Base-by-base conservation (phyloP, 2,329 filamentous ascomycete genomes). In the Penicillium sp. region DNA sequence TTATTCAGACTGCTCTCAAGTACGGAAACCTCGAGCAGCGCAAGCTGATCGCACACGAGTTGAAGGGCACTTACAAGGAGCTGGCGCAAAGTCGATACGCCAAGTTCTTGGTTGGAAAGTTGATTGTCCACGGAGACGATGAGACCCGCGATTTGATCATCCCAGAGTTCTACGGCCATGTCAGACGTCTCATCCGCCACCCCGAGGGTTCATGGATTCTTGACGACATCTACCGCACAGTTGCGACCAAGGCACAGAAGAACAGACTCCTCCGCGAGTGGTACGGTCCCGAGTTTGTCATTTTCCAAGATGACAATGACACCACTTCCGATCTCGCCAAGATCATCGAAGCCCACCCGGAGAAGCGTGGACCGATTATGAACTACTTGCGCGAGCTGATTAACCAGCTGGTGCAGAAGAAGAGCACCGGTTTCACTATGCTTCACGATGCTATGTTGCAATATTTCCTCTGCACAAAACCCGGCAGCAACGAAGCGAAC, bases 371-470 rank as follows among this genome's bases (percentile, higher is more conserved):
- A 15, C 86, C 91, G 0, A 93, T 97, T 64, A 90, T 97, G 87
- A 89, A 89, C 72, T 89, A 90, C 71, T 81, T 97, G 54, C 84
- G 88, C 63, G 89, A 91, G 65, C 85, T 96, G 78, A 94, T 96
- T 80, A 96, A 97, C 76, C 86, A 89, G 61, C 84, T 99, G 42
- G 84, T 97, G 48, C 93, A 99, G 77, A 99, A 99, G 84, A 94
- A 94, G 78, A 88, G 94, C 78, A 95, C 91, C 0, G 93, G 91
- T 10, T 97, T 99, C 77, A 97, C 93, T 2, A 95, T 99, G 84
- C 85, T 99, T 21, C 95, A 99, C 75, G 94, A 97, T 70, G 94
- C 94, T 50, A 96, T 99, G 93, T 81, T 97, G 59, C 93, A 99
- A 73, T 99, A 97, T 77, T 97, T 93, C 77, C 79, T 91, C 53